Conservation (phyloP, 2,329 filamentous ascomycete genomes). For the Trichoderma pleuroti region DNA sequence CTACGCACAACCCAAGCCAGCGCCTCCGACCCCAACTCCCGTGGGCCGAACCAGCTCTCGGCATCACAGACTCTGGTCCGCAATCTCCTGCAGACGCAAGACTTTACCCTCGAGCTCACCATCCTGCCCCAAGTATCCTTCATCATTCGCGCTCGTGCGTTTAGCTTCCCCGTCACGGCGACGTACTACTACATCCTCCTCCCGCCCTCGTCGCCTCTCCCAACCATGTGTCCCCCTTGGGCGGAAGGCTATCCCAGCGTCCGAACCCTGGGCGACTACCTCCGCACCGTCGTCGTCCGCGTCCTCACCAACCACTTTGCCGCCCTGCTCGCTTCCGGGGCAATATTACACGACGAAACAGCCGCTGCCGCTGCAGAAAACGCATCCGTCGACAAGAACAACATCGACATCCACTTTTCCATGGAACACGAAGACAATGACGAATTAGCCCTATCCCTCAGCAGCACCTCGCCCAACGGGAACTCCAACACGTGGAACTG, state of each 20-base stretch:
- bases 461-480: slow-evolving; percentile 22
- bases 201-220: slow-evolving; percentile 36
- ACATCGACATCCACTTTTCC: slow-evolving; percentile 33
- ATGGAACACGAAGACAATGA: slow-evolving; percentile 25
- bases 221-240: slow-evolving; percentile 41
- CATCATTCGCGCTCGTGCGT: slow-evolving; percentile 44
- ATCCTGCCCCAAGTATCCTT: slow-evolving; percentile 44
- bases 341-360: background rate
- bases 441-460: slow-evolving; percentile 24
- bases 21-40: slow-evolving; percentile 27
- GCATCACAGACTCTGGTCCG: slow-evolving; percentile 45
- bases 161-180: slow-evolving; percentile 41
- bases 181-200: slow-evolving; percentile 45
- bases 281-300: slow-evolving; percentile 42
- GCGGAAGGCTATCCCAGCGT: slow-evolving; percentile 44
- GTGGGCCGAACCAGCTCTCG: slow-evolving; percentile 36
- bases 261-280: slow-evolving; percentile 44
- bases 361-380: slow-evolving; percentile 23
- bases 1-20: slow-evolving; percentile 39
- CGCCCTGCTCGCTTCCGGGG: slow-evolving; percentile 22
- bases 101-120: slow-evolving; percentile 42
- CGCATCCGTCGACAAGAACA: slow-evolving; percentile 29
- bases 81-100: slow-evolving; percentile 41
- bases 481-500: slow-evolving; percentile 31
- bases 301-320: slow-evolving; percentile 38